Evolutionary conservation across 805 yeast species (phyloP).

Genomic region (Ogataea paraovalis): DNA sequence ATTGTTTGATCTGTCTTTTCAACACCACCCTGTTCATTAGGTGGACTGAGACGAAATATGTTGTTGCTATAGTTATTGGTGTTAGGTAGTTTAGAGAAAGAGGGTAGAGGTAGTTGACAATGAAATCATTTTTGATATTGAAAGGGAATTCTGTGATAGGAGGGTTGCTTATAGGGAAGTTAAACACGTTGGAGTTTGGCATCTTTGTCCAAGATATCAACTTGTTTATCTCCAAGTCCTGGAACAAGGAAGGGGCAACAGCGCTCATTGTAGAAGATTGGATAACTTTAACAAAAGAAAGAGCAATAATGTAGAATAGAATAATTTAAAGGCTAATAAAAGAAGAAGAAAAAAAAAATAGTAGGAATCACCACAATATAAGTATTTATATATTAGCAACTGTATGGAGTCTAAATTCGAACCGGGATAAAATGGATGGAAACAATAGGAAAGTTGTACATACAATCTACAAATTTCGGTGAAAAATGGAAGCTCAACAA

Average conservation of each 20-base stretch:
- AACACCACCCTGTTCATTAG: conserved; percentile 43
- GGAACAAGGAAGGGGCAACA: background rate
- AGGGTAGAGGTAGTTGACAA: conserved; percentile 35
- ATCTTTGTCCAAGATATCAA: conserved; percentile 20
- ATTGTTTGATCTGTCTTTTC: conserved; percentile 40
- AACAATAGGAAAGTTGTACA: too few relatives aligned
- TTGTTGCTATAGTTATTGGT: conserved; percentile 53
- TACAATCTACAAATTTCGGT: too few relatives aligned
- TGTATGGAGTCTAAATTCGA: too few relatives aligned
- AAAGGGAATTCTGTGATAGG: conserved; percentile 30
- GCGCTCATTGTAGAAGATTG: background rate
- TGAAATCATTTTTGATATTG: conserved; percentile 9
- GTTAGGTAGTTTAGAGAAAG: conserved; percentile 45
- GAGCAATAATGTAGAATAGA: too few relatives aligned
- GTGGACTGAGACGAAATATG: conserved; percentile 59
- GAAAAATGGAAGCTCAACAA: too few relatives aligned
- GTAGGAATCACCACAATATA: too few relatives aligned
- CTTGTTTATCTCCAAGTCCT: conserved; percentile 2
- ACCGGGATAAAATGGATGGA: too few relatives aligned
- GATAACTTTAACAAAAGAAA: too few relatives aligned
- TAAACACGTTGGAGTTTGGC: conserved; percentile 26
- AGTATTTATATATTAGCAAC: too few relatives aligned
- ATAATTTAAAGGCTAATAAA: too few relatives aligned
- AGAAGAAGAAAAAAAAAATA: too few relatives aligned
- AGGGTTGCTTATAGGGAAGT: conserved; percentile 21